A percentile compares a stretch with the other conserved stretches of the same genome.
Evolutionary conservation across 306 rosid genomes (phyloP).

Genomic region (Quillaja saponaria): DNA sequence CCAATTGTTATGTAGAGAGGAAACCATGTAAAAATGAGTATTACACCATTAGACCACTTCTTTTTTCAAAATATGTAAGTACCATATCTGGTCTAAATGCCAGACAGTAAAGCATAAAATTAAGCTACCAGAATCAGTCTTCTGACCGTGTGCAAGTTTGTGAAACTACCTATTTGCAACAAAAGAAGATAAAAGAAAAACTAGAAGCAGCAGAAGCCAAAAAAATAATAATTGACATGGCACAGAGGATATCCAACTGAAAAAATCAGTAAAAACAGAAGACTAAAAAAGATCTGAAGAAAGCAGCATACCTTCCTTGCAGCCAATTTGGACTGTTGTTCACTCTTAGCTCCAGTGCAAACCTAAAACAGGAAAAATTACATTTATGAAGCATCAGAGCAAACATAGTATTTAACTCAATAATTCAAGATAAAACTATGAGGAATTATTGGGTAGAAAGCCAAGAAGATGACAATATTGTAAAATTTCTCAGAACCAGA

Average conservation of each 20-base stretch:
- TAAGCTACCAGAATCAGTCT: no score
- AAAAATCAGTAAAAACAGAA: conserved; percentile 17
- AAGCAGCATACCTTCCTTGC: conserved; percentile 75
- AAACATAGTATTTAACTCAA: not conserved
- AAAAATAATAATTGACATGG: no score
- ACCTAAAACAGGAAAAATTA: conserved; percentile 47
- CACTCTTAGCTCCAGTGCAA: conserved; percentile 97
- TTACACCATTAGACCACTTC: conserved; percentile 9
- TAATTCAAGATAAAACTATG: not conserved
- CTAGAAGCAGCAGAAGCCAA: not conserved
- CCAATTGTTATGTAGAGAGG: not conserved
- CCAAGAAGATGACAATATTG: no score
- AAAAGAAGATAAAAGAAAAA: no score
- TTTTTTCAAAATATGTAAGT: no score
- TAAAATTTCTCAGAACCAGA: no score
- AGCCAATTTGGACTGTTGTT: conserved; percentile 84
- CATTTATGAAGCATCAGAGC: conserved; percentile 19
- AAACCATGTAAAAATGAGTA: not conserved
- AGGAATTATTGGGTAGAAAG: not conserved
- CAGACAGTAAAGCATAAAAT: no score
- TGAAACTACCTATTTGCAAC: not conserved
- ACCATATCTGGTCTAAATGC: conserved; percentile 12
- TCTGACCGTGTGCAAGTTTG: not conserved
- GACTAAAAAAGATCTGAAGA: not conserved
- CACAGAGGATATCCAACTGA: not conserved